Base-by-base conservation (phyloP, 2,329 filamentous ascomycete species). In the Sclerotinia borealis region DNA sequence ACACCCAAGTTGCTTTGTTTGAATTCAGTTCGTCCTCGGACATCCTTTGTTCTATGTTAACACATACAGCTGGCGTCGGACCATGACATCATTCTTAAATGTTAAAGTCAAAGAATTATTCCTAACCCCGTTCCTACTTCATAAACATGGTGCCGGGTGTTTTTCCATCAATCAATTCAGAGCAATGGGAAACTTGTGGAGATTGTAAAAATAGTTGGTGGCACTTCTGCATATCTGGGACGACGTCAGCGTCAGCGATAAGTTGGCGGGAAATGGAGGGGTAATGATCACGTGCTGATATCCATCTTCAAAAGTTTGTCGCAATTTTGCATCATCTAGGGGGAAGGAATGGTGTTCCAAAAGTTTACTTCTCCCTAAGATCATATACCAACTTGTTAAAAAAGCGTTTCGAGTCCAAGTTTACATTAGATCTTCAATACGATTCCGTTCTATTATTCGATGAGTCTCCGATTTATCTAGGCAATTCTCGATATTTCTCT, bases 171-270 rank as follows among this genome's bases (percentile, higher is more conserved):
- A 56, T 56, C 54, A 56, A 56, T 8, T 43, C 10, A 43, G n/a
- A 55, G 37, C 17, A 29, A 55, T 41, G 36, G 13, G 22, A 29
- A 31, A 55, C 25, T 41, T 55, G 36, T 55, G 51, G 36, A 54
- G 36, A 41, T 55, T n/a, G 36, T 43, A 27, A 31, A 52, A 31
- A 19, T 49, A 50, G 45, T 29, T 29, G 31, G 13, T 47, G 36
- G 22, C 50, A 43, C 36, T 19, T 55, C 36, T 61, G 48, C 31
- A 29, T 25, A 45, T 31, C 43, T 36, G 29, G 39, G 51, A 49
- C 45, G 47, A 52, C 49, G 47, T 54, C 37, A 63, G 59, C n/a
- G 39, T n/a, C n/a, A n/a, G n/a, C n/a, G 47, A 41, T 39, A 36
- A 47, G n/a, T 36, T 22, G 13, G 37, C 25, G 48, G 19, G n/a